phyloP scores from a whole-genome alignment of 169 alveolate species.

The Plasmodium inui region DNA sequence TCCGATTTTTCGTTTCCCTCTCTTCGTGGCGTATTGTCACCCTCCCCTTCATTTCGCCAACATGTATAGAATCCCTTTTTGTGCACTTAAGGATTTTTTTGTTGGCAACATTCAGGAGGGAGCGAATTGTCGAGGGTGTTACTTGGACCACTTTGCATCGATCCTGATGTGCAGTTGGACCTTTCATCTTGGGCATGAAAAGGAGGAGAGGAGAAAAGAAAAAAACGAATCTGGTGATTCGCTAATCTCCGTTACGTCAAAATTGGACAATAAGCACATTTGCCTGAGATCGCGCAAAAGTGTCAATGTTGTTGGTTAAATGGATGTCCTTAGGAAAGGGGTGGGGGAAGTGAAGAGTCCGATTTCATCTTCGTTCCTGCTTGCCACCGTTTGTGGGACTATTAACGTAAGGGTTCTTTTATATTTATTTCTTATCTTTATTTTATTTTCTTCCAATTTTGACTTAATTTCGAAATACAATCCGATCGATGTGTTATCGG shows the following conservation, averaged over 20 bases:
- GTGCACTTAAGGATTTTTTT: background rate
- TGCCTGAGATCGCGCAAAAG: background rate
- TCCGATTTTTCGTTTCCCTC: background rate
- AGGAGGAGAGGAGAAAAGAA: background rate
- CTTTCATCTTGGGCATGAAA: background rate
- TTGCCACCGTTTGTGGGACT: background rate
- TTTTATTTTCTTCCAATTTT: too few relatives aligned
- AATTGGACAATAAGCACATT: background rate
- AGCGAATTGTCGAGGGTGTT: background rate
- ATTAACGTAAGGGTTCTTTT: too few relatives aligned
- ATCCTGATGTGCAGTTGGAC: background rate
- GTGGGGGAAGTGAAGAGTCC: background rate
- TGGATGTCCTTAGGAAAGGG: background rate
- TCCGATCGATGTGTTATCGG: too few relatives aligned
- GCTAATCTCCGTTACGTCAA: background rate
- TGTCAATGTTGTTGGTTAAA: background rate
- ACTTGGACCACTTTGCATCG: background rate
- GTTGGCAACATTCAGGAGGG: background rate
- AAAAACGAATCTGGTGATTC: background rate
- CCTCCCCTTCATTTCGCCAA: background rate
- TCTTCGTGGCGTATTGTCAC: background rate
- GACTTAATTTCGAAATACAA: too few relatives aligned
- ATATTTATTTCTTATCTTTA: too few relatives aligned
- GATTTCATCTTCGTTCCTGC: background rate
- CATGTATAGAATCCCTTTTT: background rate